Evolutionary conservation across 805 yeast species (phyloP).

Genomic region (Torulaspora quercuum): DNA sequence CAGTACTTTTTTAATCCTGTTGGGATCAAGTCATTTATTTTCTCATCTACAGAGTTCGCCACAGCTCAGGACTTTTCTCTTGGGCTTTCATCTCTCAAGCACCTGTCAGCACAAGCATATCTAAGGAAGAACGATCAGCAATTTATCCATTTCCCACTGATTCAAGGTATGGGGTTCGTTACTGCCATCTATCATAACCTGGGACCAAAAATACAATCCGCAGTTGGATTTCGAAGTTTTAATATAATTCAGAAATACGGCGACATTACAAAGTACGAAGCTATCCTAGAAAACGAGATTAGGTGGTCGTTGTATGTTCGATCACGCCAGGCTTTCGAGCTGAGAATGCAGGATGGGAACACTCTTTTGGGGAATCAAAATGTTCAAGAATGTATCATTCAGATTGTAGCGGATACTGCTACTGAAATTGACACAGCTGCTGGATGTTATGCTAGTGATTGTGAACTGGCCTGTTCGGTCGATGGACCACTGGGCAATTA

Average conservation of each 20-base stretch:
- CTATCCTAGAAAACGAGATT: conserved; percentile 51
- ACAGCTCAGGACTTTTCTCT: conserved; percentile 23
- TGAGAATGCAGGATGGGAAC: conserved; percentile 45
- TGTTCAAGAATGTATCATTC: conserved; percentile 50
- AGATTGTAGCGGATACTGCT: conserved; percentile 52
- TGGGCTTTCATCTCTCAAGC: conserved; percentile 32
- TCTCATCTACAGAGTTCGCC: conserved; percentile 45
- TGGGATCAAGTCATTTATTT: conserved; percentile 56
- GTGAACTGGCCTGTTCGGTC: conserved; percentile 43
- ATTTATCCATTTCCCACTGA: conserved; percentile 53
- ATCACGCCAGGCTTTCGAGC: conserved; percentile 49
- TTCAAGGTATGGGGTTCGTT: conserved; percentile 80
- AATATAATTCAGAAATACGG: conserved; percentile 40
- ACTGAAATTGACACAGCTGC: conserved; percentile 54
- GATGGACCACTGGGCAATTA: conserved; percentile 41
- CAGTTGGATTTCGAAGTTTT: conserved; percentile 60
- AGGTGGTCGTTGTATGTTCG: conserved; percentile 63
- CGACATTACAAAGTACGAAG: conserved; percentile 49
- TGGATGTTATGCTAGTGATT: conserved; percentile 55
- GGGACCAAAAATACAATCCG: conserved; percentile 54
- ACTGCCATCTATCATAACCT: conserved; percentile 59
- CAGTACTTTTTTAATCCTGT: conserved; percentile 68
- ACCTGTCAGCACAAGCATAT: conserved; percentile 37
- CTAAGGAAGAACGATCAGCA: conserved; percentile 35
- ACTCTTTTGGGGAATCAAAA: conserved; percentile 21